These are phyloP conservation scores for Helenozyma baotianmanensis DNA, from an alignment of 805 yeast genomes.

Conservation along the genomic window DNA sequence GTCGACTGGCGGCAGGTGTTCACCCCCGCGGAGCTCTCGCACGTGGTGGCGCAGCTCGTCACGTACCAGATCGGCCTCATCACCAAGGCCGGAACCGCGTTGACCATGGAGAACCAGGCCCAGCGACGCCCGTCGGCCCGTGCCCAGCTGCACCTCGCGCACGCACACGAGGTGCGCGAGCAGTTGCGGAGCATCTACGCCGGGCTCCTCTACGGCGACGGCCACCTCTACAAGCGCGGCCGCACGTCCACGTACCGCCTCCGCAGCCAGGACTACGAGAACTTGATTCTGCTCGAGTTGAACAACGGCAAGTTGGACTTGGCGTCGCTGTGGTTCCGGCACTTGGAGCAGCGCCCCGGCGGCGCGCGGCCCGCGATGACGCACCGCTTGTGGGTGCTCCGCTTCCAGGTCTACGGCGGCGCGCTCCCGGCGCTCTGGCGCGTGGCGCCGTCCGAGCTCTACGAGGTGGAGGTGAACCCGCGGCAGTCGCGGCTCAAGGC, in stretches of 20 bases:
- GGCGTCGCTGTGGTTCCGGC: conserved; percentile 36
- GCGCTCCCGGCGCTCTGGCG: conserved; percentile 33
- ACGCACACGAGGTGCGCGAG: conserved; percentile 10
- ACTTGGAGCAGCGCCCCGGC: conserved; percentile 22
- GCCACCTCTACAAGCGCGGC: conserved; percentile 8
- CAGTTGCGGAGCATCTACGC: conserved; percentile 12
- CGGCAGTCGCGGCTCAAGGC: conserved; percentile 16
- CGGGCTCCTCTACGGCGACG: conserved; percentile 7
- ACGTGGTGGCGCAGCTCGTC: conserved; percentile 8
- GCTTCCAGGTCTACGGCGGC: conserved; percentile 28
- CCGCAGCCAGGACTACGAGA: conserved; percentile 30
- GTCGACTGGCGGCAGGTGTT: conserved; percentile 9
- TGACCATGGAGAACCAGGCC: conserved; percentile 1
- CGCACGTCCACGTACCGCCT: not conserved
- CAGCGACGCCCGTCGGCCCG: too few species aligned
- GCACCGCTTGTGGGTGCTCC: conserved; percentile 30
- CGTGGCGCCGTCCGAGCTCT: conserved; percentile 16
- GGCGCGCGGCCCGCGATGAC: conserved; percentile 21
- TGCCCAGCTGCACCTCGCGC: conserved; percentile 2
- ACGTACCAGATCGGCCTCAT: conserved; percentile 10
- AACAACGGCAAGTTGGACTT: conserved; percentile 34
- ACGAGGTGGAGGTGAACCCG: conserved; percentile 16
- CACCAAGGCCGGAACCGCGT: conserved; percentile 6
- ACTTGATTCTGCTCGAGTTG: conserved; percentile 32
- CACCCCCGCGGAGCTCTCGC: conserved; percentile 10